Percentiles rank a stretch among this genome's conserved stretches.
phyloP scores from a whole-genome alignment of 139 green algal species.

The Eudorina sp. region DNA sequence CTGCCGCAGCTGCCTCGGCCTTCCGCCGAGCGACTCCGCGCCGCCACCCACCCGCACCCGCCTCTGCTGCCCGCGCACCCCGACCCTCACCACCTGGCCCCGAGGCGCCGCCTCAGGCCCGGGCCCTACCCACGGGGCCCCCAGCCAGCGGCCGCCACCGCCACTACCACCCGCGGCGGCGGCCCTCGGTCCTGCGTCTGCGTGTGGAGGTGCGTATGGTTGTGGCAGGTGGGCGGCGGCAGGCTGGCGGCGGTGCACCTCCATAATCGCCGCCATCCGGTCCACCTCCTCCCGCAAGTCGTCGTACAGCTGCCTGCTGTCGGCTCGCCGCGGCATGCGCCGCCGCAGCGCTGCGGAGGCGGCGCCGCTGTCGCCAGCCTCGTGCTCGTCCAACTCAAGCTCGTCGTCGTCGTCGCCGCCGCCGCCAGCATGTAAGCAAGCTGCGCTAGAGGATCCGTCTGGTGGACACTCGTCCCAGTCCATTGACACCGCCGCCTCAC shows the following conservation, averaged over 20 bases:
- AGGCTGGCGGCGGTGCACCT: conserved; percentile 2
- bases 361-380: background rate
- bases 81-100: too few species aligned
- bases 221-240: too few species aligned
- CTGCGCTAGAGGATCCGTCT: background rate
- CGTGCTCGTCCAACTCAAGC: background rate
- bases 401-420: background rate
- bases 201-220: too few species aligned
- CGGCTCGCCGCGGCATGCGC: background rate
- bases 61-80: too few species aligned
- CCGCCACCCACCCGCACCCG: too few species aligned
- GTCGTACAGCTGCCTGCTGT: background rate
- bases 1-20: background rate
- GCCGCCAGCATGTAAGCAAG: too few species aligned
- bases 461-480: background rate
- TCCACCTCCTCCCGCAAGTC: background rate
- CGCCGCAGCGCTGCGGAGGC: background rate
- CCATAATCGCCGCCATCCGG: background rate
- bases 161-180: background rate
- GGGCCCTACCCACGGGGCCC: too few species aligned
- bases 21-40: too few species aligned
- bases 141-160: background rate
- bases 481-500: background rate
- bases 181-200: background rate
- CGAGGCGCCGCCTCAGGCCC: too few species aligned